Base-by-base conservation (phyloP, 1,139 yeast species). In the Pichia sp. region DNA sequence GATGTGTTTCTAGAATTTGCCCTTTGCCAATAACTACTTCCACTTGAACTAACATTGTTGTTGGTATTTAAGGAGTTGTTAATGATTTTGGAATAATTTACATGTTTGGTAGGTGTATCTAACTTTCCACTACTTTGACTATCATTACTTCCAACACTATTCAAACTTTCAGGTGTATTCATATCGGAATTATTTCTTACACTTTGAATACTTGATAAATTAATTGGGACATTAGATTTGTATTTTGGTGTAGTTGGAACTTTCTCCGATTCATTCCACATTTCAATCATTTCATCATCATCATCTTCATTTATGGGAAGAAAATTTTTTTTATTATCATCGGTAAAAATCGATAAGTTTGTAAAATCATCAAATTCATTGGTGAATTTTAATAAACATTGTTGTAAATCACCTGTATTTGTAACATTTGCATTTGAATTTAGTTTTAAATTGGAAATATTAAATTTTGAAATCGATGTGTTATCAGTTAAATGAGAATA, bases 291-390 rank as follows among this genome's bases (percentile, higher is more conserved):
- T 14, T 27, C 40, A 20, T 41, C 48, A 16, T 40, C 27, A 31
- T 34, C 32, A 13, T 41, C 31, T n/a, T 15, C 37, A n/a, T n/a
- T n/a, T n/a, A n/a, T n/a, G n/a, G n/a, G n/a, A n/a, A n/a, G n/a
- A n/a, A n/a, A n/a, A n/a, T n/a, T n/a, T n/a, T n/a, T n/a, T n/a
- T n/a, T n/a, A n/a, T n/a, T n/a, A n/a, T n/a, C n/a, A 37, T 22
- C 26, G 5, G 25, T 35, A 49, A 56, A 47, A 33, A 51, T 50
- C 45, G 60, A 42, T 33, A 51, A 41, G 40, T 47, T 49, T 42
- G 55, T 16, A 34, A 59, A 54, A 38, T 63, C 66, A 48, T 64
- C 67, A 47, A 63, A 64, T 36, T 64, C 69, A 42, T 60, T 61
- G 1, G 66, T 52, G 41, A 65, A 63, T 33, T 59, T 54, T 28